Base-by-base conservation (phyloP, 2,329 filamentous ascomycete genomes). In the Sporothrix phasma region DNA sequence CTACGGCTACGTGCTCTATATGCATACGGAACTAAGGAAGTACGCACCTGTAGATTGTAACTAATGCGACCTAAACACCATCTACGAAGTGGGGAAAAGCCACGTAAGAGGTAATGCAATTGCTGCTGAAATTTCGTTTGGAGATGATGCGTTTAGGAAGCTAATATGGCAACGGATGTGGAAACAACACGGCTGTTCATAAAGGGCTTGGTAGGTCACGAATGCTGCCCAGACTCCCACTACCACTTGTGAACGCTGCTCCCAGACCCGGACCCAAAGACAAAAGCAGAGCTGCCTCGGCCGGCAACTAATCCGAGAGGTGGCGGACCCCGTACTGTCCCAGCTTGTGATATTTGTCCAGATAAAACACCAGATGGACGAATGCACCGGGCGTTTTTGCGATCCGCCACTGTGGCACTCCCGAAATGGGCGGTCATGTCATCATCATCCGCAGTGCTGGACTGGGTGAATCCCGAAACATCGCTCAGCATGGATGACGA, bases 401-500 rank as follows among this genome's bases (percentile, higher is more conserved):
- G 46, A 17, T 7, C 10, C 67, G 68, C 67, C 64, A 67, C 51
- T 51, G 66, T 62, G 60, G 62, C 59, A 66, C 66, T 39, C 61
- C 53, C 62, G 69, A 62, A 24, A 13, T 56, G 29, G 34, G 56
- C 29, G 2, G 46, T 34, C 61, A 66, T 60, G 41, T 67, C 69
- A 47, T 76, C 77, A 22, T 79, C 77, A 24, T 81, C 82, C 51
- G 81, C 82, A 56, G 77, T 78, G 68, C 81, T 85, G 17, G 80
- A 84, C 73, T 87, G 83, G 7, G 85, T 88, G 69, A 87, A 86
- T 22, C 84, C 84, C n/a, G 84, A 86, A 3, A 87, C 76, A 69
- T 86, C 81, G 70, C 84, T 87, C 2, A 88, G 80, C 85, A 88
- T 88, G 64, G 83, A 86, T 10, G 83, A 86, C 34, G 84, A 87